Percentiles rank a stretch among this genome's conserved stretches.
phyloP scores from a whole-genome alignment of 176 grass and related monocot species.

The Oryza brachyantha region DNA sequence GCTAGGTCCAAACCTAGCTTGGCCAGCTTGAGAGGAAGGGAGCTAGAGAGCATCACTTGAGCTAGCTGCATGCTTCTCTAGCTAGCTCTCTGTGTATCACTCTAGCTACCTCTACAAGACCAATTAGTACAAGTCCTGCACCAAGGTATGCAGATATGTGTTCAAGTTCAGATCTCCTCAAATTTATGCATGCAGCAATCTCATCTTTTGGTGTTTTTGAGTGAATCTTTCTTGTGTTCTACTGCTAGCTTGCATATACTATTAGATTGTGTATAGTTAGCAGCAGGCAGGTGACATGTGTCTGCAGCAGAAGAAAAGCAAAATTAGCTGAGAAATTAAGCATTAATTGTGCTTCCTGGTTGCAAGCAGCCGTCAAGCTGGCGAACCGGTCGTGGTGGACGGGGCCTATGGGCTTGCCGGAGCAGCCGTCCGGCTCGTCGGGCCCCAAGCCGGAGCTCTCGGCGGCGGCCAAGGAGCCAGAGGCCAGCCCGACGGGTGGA shows the following conservation, averaged over 20 bases:
- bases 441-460: conserved; percentile 38
- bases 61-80: conserved; percentile 27
- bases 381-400: conserved; percentile 89
- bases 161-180: conserved; percentile 35
- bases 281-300: neutral
- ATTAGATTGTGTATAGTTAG: neutral
- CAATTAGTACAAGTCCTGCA: neutral
- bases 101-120: neutral
- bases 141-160: conserved; percentile 34
- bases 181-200: neutral
- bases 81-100: neutral
- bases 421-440: conserved; percentile 58
- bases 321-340: neutral
- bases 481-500: conserved; percentile 24
- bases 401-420: conserved; percentile 61
- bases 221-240: conserved; percentile 6
- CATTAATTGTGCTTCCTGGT: conserved; percentile 21
- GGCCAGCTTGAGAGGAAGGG: neutral
- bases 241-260: neutral
- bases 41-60: neutral
- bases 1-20: neutral
- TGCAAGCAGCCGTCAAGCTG: conserved; percentile 46
- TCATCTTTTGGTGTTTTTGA: neutral
- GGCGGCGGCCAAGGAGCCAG: conserved; percentile 38
- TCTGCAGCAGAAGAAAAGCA: neutral